Evolutionary conservation across 2,329 filamentous ascomycete genomes (phyloP).

Genomic region (Fusarium sp.): DNA sequence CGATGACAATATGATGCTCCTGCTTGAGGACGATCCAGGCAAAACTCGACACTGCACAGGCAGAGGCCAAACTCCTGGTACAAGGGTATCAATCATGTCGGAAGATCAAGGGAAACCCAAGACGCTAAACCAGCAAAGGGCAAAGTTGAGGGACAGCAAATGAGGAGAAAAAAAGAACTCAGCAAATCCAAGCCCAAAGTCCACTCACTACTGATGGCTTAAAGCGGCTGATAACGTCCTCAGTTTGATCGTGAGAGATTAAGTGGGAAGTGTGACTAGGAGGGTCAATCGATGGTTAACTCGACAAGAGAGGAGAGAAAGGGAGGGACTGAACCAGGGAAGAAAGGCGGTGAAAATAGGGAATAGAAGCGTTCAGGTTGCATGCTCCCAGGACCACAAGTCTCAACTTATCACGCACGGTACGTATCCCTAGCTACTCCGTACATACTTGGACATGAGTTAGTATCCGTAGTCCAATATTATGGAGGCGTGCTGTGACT

Average conservation of each 20-base stretch:
- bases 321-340: constrained; percentile 23
- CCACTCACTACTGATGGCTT: constrained; percentile 30
- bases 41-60: constrained; percentile 19
- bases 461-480: constrained; percentile 10
- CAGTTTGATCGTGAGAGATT: constrained; percentile 38
- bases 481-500: constrained; percentile 23
- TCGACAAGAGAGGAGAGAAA: constrained; percentile 38
- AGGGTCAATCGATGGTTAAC: not conserved
- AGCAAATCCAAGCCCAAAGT: constrained; percentile 30
- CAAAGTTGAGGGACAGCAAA: constrained; percentile 6
- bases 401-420: constrained; percentile 2
- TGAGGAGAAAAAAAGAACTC: constrained; percentile 9
- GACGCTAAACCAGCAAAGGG: constrained; percentile 26
- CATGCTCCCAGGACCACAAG: constrained; percentile 11
- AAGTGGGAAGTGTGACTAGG: constrained; percentile 39
- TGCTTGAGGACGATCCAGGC: constrained; percentile 39
- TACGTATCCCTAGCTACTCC: constrained; percentile 12
- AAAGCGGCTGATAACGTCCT: constrained; percentile 31
- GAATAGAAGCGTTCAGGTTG: constrained; percentile 23
- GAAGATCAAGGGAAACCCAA: constrained; percentile 26
- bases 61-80: constrained; percentile 26
- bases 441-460: constrained; percentile 20
- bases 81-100: constrained; percentile 36
- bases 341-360: constrained; percentile 50
- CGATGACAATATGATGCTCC: constrained; percentile 31